phyloP scores from a whole-genome alignment of 2,329 filamentous ascomycete species.

The Ilyonectria sp. region DNA sequence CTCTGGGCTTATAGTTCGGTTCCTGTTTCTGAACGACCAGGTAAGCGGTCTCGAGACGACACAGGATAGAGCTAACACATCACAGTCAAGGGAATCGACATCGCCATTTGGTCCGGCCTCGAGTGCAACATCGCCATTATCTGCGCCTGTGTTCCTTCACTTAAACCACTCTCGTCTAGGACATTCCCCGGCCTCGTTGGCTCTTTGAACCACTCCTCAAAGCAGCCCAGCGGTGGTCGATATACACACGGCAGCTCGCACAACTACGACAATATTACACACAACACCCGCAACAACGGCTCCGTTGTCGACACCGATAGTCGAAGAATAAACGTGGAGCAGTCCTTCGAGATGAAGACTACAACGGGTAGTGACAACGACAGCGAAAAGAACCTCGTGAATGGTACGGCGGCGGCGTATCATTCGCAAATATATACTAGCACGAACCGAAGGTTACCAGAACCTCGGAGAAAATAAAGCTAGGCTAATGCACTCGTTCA shows the following conservation, averaged over 20 bases:
- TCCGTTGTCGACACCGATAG: not conserved
- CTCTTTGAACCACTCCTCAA: constrained; percentile 26
- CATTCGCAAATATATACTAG: constrained; percentile 5
- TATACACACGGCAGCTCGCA: constrained; percentile 18
- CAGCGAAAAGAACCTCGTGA: constrained; percentile 32
- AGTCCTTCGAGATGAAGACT: constrained; percentile 38
- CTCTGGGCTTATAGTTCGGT: constrained; percentile 37
- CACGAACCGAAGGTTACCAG: not conserved
- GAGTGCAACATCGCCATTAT: constrained; percentile 54
- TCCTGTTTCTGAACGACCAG: constrained; percentile 21
- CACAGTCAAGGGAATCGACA: constrained; percentile 39
- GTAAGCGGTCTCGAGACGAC: not conserved
- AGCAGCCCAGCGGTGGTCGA: constrained; percentile 14
- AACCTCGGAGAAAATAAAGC: not conserved
- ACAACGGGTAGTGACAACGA: constrained; percentile 21
- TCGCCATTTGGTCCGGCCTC: constrained; percentile 50
- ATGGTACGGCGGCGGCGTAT: not conserved
- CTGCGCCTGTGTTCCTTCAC: constrained; percentile 52
- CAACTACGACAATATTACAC: constrained; percentile 27
- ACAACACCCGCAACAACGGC: constrained; percentile 1
- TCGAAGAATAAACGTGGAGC: constrained; percentile 33
- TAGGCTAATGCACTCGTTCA: not conserved
- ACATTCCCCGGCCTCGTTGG: constrained; percentile 41
- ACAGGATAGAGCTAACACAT: not conserved
- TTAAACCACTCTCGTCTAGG: constrained; percentile 52